These are phyloP conservation scores for Solanum bukasovii DNA, from an alignment of 257 asterid species.

Conservation along the genomic window DNA sequence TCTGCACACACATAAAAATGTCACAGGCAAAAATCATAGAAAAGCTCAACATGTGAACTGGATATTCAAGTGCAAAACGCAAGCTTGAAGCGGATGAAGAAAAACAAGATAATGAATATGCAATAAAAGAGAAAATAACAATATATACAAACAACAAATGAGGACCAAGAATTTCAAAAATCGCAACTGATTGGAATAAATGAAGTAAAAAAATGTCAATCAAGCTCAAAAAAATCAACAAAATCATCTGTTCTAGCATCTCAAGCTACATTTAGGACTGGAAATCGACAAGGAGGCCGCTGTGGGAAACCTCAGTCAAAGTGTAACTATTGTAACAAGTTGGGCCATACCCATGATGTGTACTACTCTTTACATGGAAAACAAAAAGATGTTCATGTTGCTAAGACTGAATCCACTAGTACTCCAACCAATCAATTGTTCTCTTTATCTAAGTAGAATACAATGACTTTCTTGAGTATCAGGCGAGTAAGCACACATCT, in stretches of 20 bases:
- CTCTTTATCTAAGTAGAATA: not conserved
- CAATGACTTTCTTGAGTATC: not conserved
- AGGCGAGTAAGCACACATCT: not conserved
- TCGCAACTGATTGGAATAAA: not conserved
- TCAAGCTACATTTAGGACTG: not conserved
- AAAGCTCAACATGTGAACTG: not conserved
- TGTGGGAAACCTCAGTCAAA: not conserved
- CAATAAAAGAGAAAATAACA: not conserved
- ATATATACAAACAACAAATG: not conserved
- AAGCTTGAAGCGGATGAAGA: not conserved
- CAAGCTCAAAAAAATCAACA: not conserved
- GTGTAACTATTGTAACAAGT: not conserved
- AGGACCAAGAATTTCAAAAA: not conserved
- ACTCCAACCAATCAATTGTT: not conserved
- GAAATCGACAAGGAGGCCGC: not conserved
- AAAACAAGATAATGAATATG: not conserved
- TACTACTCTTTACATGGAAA: not conserved
- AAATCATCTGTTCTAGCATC: not conserved
- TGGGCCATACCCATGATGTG: not conserved
- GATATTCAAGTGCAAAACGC: not conserved
- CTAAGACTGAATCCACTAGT: not conserved
- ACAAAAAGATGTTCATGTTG: not conserved
- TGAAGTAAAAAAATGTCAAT: not conserved
- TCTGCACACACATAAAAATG: slow-evolving; percentile 38
- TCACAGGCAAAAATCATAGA: not conserved